Base-by-base conservation (phyloP, 805 yeast species). In the Candida schatavii region DNA sequence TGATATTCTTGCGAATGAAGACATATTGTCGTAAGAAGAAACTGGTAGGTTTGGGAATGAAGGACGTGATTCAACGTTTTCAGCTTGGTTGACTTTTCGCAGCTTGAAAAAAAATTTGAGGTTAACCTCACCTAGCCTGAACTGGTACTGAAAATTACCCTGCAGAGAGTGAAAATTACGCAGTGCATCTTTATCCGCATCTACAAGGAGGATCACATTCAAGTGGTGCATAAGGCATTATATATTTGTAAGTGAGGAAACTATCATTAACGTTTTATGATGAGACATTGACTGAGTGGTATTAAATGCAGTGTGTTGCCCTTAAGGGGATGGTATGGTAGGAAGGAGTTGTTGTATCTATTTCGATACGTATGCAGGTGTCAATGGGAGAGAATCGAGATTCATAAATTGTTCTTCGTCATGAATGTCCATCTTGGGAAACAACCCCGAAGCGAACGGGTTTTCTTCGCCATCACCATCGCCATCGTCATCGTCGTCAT, bases 371-470 rank as follows among this genome's bases (percentile, higher is more conserved):
- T 50, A 55, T 17, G 63, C 51, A 6, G 69, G 70, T 33, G 51
- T 52, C 18, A 62, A 44, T 1, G 70, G 66, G 11, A 67, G 48
- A 36, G 43, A 41, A 26, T 56, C 56, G 23, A 60, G 49, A 27
- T 45, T 51, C 46, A 56, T 50, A 38, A 66, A 64, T 45, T 56
- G 53, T 11, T 37, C 43, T 20, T 43, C 48, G 43, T 60, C 62
- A 27, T 46, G 40, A 29, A 51, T 33, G 35, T 58, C 52, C 68
- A 65, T 52, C 17, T 45, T 41, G 3, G 74, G 74, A 43, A 67
- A 68, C 5, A 68, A 51, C 2, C 68, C 70, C 0, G 72, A 72
- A 2, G 48, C 66, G 3, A 65, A 51, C 3, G 64, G 66, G 36
- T 66, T 61, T 13, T 7, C 21, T 7, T 23, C 11, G 11, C 10